Percentiles rank a stretch among this genome's conserved stretches.
phyloP scores from a whole-genome alignment of 805 yeast species.

The Candida rishiriensis region DNA sequence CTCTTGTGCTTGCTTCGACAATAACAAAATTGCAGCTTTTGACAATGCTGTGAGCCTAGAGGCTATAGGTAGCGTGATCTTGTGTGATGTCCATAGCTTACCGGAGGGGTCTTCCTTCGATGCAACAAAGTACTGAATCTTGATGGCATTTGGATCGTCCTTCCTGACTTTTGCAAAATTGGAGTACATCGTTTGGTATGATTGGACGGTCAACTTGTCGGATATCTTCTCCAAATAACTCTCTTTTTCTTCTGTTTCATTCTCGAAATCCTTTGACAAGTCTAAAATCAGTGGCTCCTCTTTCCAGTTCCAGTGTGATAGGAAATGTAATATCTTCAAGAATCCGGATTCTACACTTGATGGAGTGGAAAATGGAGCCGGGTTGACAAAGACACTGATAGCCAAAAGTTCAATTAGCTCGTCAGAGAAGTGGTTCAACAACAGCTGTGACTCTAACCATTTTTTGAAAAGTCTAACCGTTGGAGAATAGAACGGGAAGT shows the following conservation, averaged over 20 bases:
- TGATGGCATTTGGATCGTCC: slow-evolving; percentile 76
- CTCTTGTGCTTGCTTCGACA: slow-evolving; percentile 33
- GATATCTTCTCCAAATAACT: slow-evolving; percentile 41
- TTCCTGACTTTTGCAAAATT: slow-evolving; percentile 67
- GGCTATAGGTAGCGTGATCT: slow-evolving; percentile 65
- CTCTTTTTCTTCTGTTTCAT: slow-evolving; percentile 19
- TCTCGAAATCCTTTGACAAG: slow-evolving; percentile 46
- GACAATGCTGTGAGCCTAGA: slow-evolving; percentile 85
- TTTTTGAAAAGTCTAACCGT: slow-evolving; percentile 80
- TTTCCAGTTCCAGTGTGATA: slow-evolving; percentile 92
- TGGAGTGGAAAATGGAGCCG: slow-evolving; percentile 81
- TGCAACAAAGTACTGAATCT: slow-evolving; percentile 77
- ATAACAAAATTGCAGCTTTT: slow-evolving; percentile 60
- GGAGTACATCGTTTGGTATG: slow-evolving; percentile 56
- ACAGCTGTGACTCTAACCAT: slow-evolving; percentile 84
- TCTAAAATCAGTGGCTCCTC: slow-evolving; percentile 82
- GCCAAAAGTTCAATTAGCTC: slow-evolving; percentile 81
- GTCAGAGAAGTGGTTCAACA: slow-evolving; percentile 67
- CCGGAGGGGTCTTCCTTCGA: slow-evolving; percentile 86
- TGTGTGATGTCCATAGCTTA: slow-evolving; percentile 55
- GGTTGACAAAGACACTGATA: slow-evolving; percentile 78
- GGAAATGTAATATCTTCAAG: slow-evolving; percentile 61
- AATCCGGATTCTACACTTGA: slow-evolving; percentile 78
- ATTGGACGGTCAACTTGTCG: slow-evolving; percentile 58
- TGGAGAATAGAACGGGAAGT: slow-evolving; percentile 70